Conservation (phyloP, 495 filamentous ascomycete genomes). For the Parachaetomium inaequale region DNA sequence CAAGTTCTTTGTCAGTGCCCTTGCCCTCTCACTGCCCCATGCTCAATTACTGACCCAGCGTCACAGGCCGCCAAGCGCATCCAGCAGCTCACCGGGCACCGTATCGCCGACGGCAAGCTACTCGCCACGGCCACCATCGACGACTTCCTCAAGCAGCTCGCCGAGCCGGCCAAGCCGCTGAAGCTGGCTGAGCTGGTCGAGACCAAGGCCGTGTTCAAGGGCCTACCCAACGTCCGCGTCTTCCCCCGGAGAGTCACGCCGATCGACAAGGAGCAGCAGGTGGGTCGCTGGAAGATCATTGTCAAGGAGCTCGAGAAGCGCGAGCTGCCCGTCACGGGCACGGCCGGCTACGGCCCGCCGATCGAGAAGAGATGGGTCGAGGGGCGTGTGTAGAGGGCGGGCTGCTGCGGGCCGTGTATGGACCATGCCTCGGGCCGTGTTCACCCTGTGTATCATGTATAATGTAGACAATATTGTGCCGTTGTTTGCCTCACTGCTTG, state of each 20-base stretch:
- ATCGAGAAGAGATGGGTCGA: slow-evolving; percentile 32
- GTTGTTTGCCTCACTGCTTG: not conserved
- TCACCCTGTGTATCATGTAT: slow-evolving; percentile 21
- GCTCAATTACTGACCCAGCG: not conserved
- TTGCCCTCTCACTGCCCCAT: not conserved
- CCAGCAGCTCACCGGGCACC: slow-evolving; percentile 70
- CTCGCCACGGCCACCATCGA: slow-evolving; percentile 49
- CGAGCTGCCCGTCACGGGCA: slow-evolving; percentile 51
- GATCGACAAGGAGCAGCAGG: slow-evolving; percentile 65
- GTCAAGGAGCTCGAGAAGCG: slow-evolving; percentile 63
- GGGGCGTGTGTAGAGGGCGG: slow-evolving; percentile 16
- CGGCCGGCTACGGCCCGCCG: slow-evolving; percentile 24
- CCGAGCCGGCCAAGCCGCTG: slow-evolving; percentile 56
- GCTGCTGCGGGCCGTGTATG: not conserved
- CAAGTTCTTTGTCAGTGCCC: slow-evolving; percentile 62
- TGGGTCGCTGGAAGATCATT: slow-evolving; percentile 85
- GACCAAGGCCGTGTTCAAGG: slow-evolving; percentile 40
- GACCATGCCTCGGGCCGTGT: not conserved
- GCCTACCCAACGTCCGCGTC: slow-evolving; percentile 68
- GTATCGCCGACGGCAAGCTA: slow-evolving; percentile 65
- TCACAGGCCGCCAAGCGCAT: slow-evolving; percentile 70
- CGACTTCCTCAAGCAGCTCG: slow-evolving; percentile 52
- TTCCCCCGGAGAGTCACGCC: slow-evolving; percentile 56
- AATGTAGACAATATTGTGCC: slow-evolving; percentile 21
- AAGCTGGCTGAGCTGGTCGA: slow-evolving; percentile 49